A percentile compares a stretch with the other conserved stretches of the same genome.
phyloP scores from a whole-genome alignment of 352 stramenopile species.

The Pythium utonaiense region DNA sequence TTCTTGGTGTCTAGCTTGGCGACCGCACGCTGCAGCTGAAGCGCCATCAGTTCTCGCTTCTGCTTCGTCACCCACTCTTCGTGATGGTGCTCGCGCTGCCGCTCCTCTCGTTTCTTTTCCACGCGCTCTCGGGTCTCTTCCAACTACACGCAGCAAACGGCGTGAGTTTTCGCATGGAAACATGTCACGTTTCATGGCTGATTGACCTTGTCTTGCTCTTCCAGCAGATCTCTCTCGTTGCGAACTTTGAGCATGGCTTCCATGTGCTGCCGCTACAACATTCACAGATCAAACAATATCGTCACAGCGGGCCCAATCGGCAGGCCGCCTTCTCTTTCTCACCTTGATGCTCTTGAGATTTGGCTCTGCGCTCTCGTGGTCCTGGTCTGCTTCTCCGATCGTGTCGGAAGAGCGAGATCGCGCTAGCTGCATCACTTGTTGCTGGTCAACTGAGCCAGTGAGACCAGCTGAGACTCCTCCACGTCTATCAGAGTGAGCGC shows the following conservation, averaged over 20 bases:
- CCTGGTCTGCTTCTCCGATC: neutral
- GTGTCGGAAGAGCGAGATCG: neutral
- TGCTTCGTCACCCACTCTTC: conserved; percentile 29
- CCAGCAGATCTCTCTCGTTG: conserved; percentile 34
- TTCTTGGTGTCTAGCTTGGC: conserved; percentile 16
- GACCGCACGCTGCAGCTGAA: conserved; percentile 28
- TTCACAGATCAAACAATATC: too few relatives aligned
- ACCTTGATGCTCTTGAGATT: conserved; percentile 17
- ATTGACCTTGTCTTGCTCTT: conserved; percentile 37
- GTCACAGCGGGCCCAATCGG: too few relatives aligned
- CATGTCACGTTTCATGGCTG: neutral
- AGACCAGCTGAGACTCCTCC: conserved; percentile 4
- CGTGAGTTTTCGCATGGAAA: neutral
- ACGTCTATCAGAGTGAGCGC: neutral
- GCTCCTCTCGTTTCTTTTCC: conserved; percentile 27
- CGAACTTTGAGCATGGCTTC: conserved; percentile 31
- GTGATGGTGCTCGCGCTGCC: conserved; percentile 18
- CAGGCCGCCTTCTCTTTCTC: neutral
- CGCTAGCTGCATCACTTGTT: conserved; percentile 19
- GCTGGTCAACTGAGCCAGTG: conserved; percentile 20
- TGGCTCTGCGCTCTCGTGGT: neutral
- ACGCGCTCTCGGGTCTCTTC: conserved; percentile 29
- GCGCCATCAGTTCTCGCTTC: conserved; percentile 31
- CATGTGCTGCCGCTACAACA: conserved; percentile 23
- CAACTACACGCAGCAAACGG: conserved; percentile 15